Evolutionary conservation across 345 rosid genomes (phyloP).

Genomic region (Citrus glauca): DNA sequence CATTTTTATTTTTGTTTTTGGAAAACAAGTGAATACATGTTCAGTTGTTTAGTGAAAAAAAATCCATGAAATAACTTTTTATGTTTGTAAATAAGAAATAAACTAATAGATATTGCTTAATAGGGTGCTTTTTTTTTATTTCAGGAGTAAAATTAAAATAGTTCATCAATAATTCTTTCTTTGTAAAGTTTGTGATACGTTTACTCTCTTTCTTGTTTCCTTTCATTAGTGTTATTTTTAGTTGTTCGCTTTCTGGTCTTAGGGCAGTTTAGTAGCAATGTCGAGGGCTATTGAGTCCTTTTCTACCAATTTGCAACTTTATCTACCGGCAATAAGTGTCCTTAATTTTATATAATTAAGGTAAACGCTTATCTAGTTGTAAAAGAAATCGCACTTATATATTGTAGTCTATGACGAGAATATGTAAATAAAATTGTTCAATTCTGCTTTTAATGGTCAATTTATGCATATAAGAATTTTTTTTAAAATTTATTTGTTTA

Average conservation of each 20-base stretch:
- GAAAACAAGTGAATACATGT: not conserved
- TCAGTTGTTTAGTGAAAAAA: not conserved
- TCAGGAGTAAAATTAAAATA: not conserved
- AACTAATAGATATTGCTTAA: not conserved
- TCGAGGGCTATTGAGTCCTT: not conserved
- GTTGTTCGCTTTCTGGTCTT: not conserved
- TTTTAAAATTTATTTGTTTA: not conserved
- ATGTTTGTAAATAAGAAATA: not conserved
- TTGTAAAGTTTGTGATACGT: not conserved
- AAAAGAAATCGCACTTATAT: not conserved
- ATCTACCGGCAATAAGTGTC: not conserved
- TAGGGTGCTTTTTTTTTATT: not conserved
- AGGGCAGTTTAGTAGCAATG: not conserved
- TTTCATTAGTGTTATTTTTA: not conserved
- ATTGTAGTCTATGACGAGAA: not conserved
- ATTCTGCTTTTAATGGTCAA: not conserved
- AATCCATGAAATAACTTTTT: not conserved
- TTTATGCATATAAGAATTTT: not conserved
- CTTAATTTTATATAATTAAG: not conserved
- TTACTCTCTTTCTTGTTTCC: not conserved
- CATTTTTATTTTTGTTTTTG: not conserved
- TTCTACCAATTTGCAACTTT: not conserved
- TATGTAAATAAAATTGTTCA: not conserved
- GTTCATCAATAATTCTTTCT: not conserved
- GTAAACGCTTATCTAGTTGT: not conserved